Conservation (phyloP, 2,329 filamentous ascomycete species). For the Nigrospora osmanthi region DNA sequence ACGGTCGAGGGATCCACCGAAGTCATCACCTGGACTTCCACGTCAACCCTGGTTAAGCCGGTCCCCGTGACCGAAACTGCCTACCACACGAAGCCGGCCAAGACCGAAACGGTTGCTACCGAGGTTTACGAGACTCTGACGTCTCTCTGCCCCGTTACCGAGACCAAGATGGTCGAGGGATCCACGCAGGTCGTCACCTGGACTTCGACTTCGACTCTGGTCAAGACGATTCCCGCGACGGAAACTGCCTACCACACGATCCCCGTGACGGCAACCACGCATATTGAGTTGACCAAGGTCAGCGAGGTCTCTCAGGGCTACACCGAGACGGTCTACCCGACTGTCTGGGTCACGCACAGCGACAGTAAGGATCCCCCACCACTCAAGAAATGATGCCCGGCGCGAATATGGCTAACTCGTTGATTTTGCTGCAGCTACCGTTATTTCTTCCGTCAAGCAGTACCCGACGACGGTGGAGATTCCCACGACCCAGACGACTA, state of each 20-base stretch:
- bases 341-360: slow-evolving; percentile 20
- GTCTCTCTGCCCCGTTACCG: slow-evolving; percentile 34
- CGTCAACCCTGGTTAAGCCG: slow-evolving; percentile 22
- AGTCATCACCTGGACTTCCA: slow-evolving; percentile 31
- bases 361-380: slow-evolving; percentile 23
- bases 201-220: slow-evolving; percentile 28
- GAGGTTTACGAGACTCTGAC: slow-evolving; percentile 34
- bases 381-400: slow-evolving; percentile 5
- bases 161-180: slow-evolving; percentile 34
- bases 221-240: slow-evolving; percentile 20
- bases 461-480: slow-evolving; percentile 10
- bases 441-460: slow-evolving; percentile 20
- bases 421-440: slow-evolving; percentile 13
- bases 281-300: slow-evolving; percentile 31
- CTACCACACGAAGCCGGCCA: slow-evolving; percentile 26
- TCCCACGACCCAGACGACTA: slow-evolving; percentile 9
- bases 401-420: background rate
- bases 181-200: slow-evolving; percentile 29
- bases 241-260: slow-evolving; percentile 31
- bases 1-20: slow-evolving; percentile 32
- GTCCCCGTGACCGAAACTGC: slow-evolving; percentile 28
- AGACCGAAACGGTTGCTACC: slow-evolving; percentile 27
- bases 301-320: slow-evolving; percentile 22
- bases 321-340: slow-evolving; percentile 25
- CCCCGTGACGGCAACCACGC: slow-evolving; percentile 29